A percentile compares a stretch with the other conserved stretches of the same genome.
These are phyloP conservation scores for Aspergillus aculeatus DNA, from an alignment of 2,329 filamentous ascomycete genomes.

Conservation along the genomic window DNA sequence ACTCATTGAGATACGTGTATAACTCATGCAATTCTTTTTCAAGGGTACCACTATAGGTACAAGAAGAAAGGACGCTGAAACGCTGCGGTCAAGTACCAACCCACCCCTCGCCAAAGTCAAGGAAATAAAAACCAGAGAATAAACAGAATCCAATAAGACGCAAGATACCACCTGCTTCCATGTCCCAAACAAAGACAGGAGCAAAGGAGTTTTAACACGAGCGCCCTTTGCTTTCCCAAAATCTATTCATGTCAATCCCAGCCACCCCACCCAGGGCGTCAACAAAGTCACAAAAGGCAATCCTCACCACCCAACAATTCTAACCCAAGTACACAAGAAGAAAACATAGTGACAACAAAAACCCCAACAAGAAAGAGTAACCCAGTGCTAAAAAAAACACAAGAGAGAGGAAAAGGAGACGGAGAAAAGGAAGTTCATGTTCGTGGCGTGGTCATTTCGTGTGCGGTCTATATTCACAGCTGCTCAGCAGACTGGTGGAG, in stretches of 20 bases:
- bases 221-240: constrained; percentile 19
- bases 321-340: constrained; percentile 4
- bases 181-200: not conserved
- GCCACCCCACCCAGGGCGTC: not conserved
- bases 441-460: not conserved
- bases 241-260: constrained; percentile 9
- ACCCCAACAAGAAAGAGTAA: not conserved
- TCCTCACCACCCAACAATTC: not conserved
- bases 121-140: not conserved
- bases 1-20: no score
- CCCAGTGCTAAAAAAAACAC: not conserved
- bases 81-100: constrained; percentile 1
- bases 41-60: not conserved
- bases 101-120: not conserved
- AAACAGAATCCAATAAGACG: no score
- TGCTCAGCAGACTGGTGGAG: constrained; percentile 11
- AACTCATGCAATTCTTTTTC: not conserved
- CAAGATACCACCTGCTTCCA: no score
- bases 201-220: constrained; percentile 31
- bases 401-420: constrained; percentile 8
- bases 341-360: constrained; percentile 3
- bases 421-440: constrained; percentile 11
- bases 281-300: constrained; percentile 5
- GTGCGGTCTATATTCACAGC: not conserved
- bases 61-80: not conserved